Evolutionary conservation across 2,329 filamentous ascomycete genomes (phyloP).

Genomic region (Zelopaecilomyces penicillatus): DNA sequence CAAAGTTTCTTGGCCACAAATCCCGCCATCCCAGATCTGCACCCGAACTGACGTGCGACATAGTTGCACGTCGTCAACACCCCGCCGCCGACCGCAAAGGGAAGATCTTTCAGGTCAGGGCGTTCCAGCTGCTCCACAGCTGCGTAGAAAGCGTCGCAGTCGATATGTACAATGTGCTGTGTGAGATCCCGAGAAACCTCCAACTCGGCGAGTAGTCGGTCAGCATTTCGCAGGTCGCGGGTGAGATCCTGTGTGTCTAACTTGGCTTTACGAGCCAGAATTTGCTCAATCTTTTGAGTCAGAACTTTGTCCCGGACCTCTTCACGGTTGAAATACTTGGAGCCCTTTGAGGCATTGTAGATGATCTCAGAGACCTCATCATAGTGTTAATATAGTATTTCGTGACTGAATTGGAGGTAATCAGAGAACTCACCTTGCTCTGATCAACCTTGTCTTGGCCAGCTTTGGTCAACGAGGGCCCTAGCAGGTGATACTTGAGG

Average conservation of each 20-base stretch:
- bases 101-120: slow-evolving; percentile 75
- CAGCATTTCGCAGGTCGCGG: slow-evolving; percentile 64
- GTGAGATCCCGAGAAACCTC: slow-evolving; percentile 73
- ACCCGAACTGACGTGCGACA: slow-evolving; percentile 79
- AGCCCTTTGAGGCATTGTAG: slow-evolving; percentile 92
- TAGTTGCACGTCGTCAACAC: slow-evolving; percentile 73
- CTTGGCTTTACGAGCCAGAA: slow-evolving; percentile 64
- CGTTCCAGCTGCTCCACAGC: slow-evolving; percentile 80
- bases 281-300: slow-evolving; percentile 76
- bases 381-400: slow-evolving; percentile 2
- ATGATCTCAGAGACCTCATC: slow-evolving; percentile 83
- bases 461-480: slow-evolving; percentile 86
- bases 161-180: slow-evolving; percentile 81
- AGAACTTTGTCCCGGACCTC: slow-evolving; percentile 72
- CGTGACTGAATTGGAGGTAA: background rate
- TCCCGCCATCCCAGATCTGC: slow-evolving; percentile 88
- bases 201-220: slow-evolving; percentile 71
- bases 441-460: slow-evolving; percentile 94
- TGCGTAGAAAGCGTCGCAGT: slow-evolving; percentile 97
- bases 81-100: slow-evolving; percentile 77
- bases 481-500: slow-evolving; percentile 82
- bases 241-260: slow-evolving; percentile 70
- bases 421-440: slow-evolving; percentile 49
- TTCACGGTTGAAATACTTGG: slow-evolving; percentile 92
- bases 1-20: slow-evolving; percentile 95